A percentile compares a stretch with the other conserved stretches of the same genome.
Conservation (phyloP, 495 filamentous ascomycete genomes). For the Lasiosphaeris hirsuta region DNA sequence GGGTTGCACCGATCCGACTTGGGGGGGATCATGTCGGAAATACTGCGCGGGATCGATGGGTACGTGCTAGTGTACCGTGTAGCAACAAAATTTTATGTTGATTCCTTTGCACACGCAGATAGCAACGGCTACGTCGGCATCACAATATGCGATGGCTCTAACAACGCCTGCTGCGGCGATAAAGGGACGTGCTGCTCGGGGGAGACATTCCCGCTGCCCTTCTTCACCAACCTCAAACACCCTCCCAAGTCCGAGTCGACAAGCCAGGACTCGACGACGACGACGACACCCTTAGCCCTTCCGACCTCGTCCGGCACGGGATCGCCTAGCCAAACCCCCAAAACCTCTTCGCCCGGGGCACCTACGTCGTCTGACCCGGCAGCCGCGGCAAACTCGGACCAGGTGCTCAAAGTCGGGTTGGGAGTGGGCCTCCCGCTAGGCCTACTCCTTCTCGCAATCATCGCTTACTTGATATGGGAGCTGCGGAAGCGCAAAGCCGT, state of each 20-base stretch:
- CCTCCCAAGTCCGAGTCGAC: not conserved
- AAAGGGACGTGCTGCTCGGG: not conserved
- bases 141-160: not conserved
- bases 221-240: not conserved
- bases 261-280: too few species aligned
- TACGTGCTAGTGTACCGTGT: not conserved
- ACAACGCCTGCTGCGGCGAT: slow-evolving; percentile 2
- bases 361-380: not conserved
- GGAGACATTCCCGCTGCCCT: not conserved
- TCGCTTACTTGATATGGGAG: not conserved
- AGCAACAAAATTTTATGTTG: too few species aligned
- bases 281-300: too few species aligned
- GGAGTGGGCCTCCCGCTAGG: not conserved
- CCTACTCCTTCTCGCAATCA: not conserved
- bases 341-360: not conserved
- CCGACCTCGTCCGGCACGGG: not conserved
- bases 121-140: not conserved
- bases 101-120: not conserved
- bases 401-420: slow-evolving; percentile 1
- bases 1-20: slow-evolving; percentile 6
- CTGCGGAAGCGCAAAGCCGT: not conserved
- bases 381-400: not conserved
- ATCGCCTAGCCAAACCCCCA: not conserved
- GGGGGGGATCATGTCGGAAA: not conserved
- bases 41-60: not conserved